These are phyloP conservation scores for Aphanocladium album DNA, from an alignment of 2,329 filamentous ascomycete species.

Conservation along the genomic window DNA sequence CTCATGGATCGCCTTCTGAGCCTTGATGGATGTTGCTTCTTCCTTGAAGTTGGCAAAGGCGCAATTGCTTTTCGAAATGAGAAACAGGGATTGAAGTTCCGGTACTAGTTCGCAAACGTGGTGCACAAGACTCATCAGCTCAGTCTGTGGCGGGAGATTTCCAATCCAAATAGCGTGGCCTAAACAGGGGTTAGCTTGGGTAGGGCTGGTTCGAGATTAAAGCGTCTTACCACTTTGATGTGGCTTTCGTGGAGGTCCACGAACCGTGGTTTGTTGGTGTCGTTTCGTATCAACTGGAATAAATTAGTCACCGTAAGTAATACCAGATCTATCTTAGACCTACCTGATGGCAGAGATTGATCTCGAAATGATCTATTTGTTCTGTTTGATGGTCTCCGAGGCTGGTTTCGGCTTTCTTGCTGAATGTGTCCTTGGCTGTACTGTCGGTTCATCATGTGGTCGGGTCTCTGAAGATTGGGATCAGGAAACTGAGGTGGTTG, in stretches of 20 bases:
- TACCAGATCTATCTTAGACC: too few species aligned
- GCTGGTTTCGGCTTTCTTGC: neutral
- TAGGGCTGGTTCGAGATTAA: slow-evolving; percentile 3
- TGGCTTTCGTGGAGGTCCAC: slow-evolving; percentile 52
- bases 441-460: neutral
- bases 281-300: neutral
- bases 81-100: slow-evolving; percentile 80
- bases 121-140: slow-evolving; percentile 78
- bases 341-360: neutral
- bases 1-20: slow-evolving; percentile 82
- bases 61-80: slow-evolving; percentile 96
- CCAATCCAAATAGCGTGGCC: slow-evolving; percentile 95
- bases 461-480: slow-evolving; percentile 20
- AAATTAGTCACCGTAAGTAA: neutral
- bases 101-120: slow-evolving; percentile 79
- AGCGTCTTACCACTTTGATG: slow-evolving; percentile 53
- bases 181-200: slow-evolving; percentile 18
- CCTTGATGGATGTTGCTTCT: slow-evolving; percentile 67
- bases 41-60: slow-evolving; percentile 94
- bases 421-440: neutral
- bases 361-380: slow-evolving; percentile 1
- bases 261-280: slow-evolving; percentile 15
- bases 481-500: slow-evolving; percentile 27
- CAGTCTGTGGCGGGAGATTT: slow-evolving; percentile 80
- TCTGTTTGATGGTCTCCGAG: neutral